These are phyloP conservation scores for Quambalaria eucalypti DNA, from an alignment of 1,284 basidiomycete genomes.

Conservation along the genomic window DNA sequence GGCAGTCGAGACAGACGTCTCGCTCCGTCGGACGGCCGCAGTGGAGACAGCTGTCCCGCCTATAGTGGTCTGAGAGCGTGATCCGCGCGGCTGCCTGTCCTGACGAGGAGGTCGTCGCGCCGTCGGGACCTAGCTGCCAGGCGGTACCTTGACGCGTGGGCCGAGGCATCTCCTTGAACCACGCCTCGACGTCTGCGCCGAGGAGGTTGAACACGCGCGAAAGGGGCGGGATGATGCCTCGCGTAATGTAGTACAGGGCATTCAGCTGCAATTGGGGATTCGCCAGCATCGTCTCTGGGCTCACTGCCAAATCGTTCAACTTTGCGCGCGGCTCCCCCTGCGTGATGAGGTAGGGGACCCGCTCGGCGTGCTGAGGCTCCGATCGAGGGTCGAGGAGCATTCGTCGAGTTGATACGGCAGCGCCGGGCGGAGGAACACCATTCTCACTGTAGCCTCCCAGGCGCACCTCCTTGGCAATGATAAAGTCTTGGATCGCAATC, in stretches of 20 bases:
- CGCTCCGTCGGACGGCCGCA: conserved; percentile 58
- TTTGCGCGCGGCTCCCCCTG: conserved; percentile 60
- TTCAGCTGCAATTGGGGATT: conserved; percentile 64
- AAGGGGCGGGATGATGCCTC: conserved; percentile 78
- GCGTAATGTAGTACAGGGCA: conserved; percentile 79
- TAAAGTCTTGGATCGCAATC: conserved; percentile 77
- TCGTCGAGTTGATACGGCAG: conserved; percentile 68
- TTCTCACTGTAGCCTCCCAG: conserved; percentile 67
- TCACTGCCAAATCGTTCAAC: conserved; percentile 71
- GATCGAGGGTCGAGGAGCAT: conserved; percentile 67
- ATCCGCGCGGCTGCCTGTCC: conserved; percentile 38
- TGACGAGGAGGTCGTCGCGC: conserved; percentile 29
- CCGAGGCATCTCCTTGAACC: conserved; percentile 79
- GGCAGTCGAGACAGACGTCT: conserved; percentile 30
- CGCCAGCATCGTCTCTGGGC: conserved; percentile 67
- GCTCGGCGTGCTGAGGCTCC: conserved; percentile 84
- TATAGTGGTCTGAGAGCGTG: conserved; percentile 68
- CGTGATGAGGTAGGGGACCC: conserved; percentile 81
- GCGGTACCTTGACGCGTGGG: conserved; percentile 12
- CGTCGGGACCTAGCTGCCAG: conserved; percentile 10
- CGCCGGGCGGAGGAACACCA: conserved; percentile 78
- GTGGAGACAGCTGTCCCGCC: conserved; percentile 61
- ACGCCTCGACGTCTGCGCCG: conserved; percentile 75
- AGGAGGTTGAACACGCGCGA: conserved; percentile 83
- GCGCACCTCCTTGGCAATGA: conserved; percentile 85